A percentile compares a stretch with the other conserved stretches of the same genome.
Conservation (phyloP, 2,329 filamentous ascomycete species). For the Knufia petricola region DNA sequence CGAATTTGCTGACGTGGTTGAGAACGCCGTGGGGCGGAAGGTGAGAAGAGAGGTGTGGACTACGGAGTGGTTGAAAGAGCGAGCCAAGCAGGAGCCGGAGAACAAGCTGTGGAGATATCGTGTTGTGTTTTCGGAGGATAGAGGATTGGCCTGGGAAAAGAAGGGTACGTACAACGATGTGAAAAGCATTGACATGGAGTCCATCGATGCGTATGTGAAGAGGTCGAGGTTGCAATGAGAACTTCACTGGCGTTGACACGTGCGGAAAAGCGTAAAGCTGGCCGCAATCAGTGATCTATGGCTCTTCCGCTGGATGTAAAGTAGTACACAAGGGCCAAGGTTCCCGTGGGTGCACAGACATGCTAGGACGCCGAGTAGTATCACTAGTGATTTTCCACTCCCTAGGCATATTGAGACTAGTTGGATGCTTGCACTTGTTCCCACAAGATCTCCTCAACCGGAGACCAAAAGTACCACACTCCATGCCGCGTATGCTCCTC, state of each 20-base stretch:
- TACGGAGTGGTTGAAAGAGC: slow-evolving; percentile 34
- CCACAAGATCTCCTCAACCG: too few species aligned
- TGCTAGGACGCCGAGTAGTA: too few species aligned
- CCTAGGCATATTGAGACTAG: too few species aligned
- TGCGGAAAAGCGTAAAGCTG: background rate
- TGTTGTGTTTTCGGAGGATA: slow-evolving; percentile 49
- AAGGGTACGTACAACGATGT: slow-evolving; percentile 43
- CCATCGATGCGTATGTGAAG: slow-evolving; percentile 15
- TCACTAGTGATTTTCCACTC: too few species aligned
- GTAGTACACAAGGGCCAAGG: too few species aligned
- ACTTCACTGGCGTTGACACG: background rate
- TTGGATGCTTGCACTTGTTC: too few species aligned
- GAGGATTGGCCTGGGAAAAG: slow-evolving; percentile 51
- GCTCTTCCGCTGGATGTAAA: too few species aligned
- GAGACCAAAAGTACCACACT: too few species aligned
- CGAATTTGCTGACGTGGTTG: slow-evolving; percentile 45
- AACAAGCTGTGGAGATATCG: slow-evolving; percentile 51
- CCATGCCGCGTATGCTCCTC: too few species aligned
- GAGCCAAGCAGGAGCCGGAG: slow-evolving; percentile 39
- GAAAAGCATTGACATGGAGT: slow-evolving; percentile 12
- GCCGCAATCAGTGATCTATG: too few species aligned
- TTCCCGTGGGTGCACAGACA: too few species aligned
- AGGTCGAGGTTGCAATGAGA: slow-evolving; percentile 5
- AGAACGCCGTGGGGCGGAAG: slow-evolving; percentile 31
- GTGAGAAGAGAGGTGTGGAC: slow-evolving; percentile 46